Conservation (phyloP, 352 stramenopile species). For the Phytophthora cactorum region DNA sequence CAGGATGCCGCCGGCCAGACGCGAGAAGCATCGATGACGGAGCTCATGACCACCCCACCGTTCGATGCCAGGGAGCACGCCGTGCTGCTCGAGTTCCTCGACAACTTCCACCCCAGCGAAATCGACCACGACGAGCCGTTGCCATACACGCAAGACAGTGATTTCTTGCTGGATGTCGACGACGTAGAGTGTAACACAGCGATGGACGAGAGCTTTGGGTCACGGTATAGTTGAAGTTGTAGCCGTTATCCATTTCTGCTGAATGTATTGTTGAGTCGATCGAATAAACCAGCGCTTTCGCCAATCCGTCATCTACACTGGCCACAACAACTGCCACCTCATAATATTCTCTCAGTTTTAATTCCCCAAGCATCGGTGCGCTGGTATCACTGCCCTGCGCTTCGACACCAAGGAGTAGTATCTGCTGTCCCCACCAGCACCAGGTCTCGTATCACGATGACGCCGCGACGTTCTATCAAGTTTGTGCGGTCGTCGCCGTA, state of each 20-base stretch:
- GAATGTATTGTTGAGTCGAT: background rate
- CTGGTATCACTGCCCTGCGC: background rate
- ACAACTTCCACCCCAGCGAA: constrained; percentile 31
- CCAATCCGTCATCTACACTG: background rate
- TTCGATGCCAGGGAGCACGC: constrained; percentile 22
- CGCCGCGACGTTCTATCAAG: constrained; percentile 19
- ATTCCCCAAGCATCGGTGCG: background rate
- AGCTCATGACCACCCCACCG: background rate
- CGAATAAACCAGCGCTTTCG: constrained; percentile 4
- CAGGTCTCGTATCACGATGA: constrained; percentile 4
- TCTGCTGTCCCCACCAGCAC: background rate
- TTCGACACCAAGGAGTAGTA: background rate
- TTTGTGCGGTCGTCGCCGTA: constrained; percentile 19
- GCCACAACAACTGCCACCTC: background rate
- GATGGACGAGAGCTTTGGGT: background rate
- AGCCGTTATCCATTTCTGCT: background rate
- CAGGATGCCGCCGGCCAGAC: constrained; percentile 2
- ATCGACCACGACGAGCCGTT: constrained; percentile 28
- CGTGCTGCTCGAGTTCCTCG: constrained; percentile 28
- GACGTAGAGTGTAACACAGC: background rate
- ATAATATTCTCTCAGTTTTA: background rate
- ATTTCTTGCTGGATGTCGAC: constrained; percentile 9
- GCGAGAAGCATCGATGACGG: constrained; percentile 9
- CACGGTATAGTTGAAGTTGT: constrained; percentile 14
- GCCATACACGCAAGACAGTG: constrained; percentile 11